phyloP scores from a whole-genome alignment of 495 filamentous ascomycete species.

The Jackrogersella multiformis region DNA sequence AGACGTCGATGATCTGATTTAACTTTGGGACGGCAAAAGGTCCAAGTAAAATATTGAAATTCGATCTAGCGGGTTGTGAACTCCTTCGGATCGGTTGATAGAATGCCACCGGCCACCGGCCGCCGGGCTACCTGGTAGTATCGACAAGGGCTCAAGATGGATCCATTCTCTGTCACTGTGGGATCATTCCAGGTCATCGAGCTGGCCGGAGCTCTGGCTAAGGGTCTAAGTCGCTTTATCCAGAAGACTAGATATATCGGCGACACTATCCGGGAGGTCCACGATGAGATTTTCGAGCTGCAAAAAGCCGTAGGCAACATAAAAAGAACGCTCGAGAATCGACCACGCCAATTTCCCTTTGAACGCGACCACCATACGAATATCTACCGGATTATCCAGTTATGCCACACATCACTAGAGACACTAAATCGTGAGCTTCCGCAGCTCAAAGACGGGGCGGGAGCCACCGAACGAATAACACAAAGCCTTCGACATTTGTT shows the following conservation, averaged over 20 bases:
- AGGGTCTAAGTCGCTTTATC: slow-evolving; percentile 31
- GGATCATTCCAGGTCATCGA: slow-evolving; percentile 23
- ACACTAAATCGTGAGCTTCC: slow-evolving; percentile 28
- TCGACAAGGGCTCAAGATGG: slow-evolving; percentile 25
- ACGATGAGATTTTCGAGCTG: slow-evolving; percentile 33
- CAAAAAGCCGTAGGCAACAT: slow-evolving; percentile 17
- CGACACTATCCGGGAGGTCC: slow-evolving; percentile 29
- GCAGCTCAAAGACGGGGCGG: slow-evolving; percentile 22
- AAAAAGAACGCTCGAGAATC: slow-evolving; percentile 15
- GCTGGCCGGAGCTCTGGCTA: slow-evolving; percentile 15
- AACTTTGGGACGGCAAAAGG: neutral
- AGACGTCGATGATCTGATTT: neutral
- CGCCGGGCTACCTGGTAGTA: neutral
- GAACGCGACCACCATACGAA: slow-evolving; percentile 35
- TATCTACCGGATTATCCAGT: slow-evolving; percentile 31
- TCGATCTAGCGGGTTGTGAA: neutral
- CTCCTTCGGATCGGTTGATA: neutral
- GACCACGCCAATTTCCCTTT: slow-evolving; percentile 28
- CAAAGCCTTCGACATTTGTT: slow-evolving; percentile 20
- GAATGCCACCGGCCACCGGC: slow-evolving; percentile 6
- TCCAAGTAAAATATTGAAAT: neutral
- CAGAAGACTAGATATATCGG: slow-evolving; percentile 21
- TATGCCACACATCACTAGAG: slow-evolving; percentile 23
- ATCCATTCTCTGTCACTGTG: slow-evolving; percentile 20
- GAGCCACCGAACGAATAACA: slow-evolving; percentile 16